Evolutionary conservation across 73 alveolate genomes (phyloP).

Genomic region (Tetrahymena malaccensis): DNA sequence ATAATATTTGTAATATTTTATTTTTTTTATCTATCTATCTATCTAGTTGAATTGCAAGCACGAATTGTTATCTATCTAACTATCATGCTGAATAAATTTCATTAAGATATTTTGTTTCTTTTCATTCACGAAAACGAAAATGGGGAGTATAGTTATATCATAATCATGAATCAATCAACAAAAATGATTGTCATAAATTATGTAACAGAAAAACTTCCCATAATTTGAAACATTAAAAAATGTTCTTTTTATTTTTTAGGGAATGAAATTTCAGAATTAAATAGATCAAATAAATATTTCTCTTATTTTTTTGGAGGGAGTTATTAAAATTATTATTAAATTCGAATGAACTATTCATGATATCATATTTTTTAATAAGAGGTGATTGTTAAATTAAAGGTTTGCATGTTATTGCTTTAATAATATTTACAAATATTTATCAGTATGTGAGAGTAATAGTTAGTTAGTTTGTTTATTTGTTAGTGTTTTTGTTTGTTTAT

Average conservation of each 20-base stretch:
- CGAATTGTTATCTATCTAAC: too few species aligned
- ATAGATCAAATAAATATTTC: background rate
- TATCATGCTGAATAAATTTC: too few species aligned
- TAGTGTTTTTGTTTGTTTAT: too few species aligned
- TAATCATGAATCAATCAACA: background rate
- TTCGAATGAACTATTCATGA: background rate
- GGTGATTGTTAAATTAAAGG: background rate
- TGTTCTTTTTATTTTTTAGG: background rate
- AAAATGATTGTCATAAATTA: background rate
- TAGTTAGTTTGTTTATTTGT: background rate
- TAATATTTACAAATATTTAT: background rate
- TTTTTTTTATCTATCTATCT: too few species aligned
- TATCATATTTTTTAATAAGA: background rate
- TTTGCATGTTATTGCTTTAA: background rate
- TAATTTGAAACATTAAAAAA: background rate
- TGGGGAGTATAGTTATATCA: background rate
- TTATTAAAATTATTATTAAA: too few species aligned
- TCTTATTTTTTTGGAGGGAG: too few species aligned
- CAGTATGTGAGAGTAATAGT: background rate
- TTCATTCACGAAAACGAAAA: too few species aligned
- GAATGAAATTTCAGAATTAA: background rate
- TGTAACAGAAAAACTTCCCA: background rate
- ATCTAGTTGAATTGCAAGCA: too few species aligned
- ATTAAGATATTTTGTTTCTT: too few species aligned
- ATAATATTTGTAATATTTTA: background rate